Percentiles rank a stretch among this genome's conserved stretches.
Conservation (phyloP, 306 rosid genomes). For the Ormosia semicastrata region DNA sequence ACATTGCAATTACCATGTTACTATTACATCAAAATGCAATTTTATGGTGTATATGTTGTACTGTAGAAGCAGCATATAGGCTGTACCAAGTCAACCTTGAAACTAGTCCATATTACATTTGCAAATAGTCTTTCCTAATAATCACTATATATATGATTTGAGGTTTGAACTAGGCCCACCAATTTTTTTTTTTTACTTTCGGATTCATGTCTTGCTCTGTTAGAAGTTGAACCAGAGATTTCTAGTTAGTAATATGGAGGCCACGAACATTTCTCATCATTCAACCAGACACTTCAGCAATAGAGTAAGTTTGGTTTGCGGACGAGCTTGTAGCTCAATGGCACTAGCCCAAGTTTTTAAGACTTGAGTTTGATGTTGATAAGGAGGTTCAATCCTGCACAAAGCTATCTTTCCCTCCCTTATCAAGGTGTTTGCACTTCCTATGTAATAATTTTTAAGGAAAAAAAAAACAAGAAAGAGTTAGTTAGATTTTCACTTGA, state of each 20-base stretch:
- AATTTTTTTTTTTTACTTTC: background rate
- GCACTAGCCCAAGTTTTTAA: background rate
- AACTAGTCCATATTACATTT: background rate
- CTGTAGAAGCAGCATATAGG: background rate
- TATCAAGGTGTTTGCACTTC: too few species aligned
- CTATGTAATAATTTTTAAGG: too few species aligned
- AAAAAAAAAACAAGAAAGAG: too few species aligned
- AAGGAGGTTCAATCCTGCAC: too few species aligned
- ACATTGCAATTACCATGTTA: slow-evolving; percentile 28
- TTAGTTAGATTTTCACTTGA: too few species aligned
- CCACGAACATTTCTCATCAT: background rate
- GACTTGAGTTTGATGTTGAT: too few species aligned
- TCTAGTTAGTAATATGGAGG: background rate
- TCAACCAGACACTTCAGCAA: background rate
- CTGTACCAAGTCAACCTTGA: background rate
- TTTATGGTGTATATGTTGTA: slow-evolving; percentile 23
- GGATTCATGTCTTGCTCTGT: background rate
- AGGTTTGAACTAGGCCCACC: background rate
- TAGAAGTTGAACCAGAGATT: background rate
- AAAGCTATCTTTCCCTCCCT: too few species aligned
- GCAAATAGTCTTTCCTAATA: background rate
- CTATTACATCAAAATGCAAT: slow-evolving; percentile 25
- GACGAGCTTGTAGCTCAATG: background rate
- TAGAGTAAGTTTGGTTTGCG: background rate
- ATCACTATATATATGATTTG: background rate